These are phyloP conservation scores for Leishmania gerbilli DNA, from an alignment of 208 protist genomes.

Conservation along the genomic window DNA sequence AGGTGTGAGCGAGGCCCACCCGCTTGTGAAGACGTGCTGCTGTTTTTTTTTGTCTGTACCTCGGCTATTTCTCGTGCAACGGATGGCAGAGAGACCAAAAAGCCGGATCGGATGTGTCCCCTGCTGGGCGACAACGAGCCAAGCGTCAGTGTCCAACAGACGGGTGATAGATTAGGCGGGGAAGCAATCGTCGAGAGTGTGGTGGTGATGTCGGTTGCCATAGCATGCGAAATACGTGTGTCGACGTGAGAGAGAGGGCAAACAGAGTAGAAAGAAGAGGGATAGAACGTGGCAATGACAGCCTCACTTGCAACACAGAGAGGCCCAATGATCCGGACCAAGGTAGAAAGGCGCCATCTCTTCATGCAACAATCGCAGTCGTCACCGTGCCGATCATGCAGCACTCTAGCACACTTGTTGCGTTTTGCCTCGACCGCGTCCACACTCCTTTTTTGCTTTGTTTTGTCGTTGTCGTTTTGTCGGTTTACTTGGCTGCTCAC, in stretches of 20 bases:
- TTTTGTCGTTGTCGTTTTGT: background rate
- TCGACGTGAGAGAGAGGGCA: background rate
- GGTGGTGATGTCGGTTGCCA: background rate
- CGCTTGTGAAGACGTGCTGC: background rate
- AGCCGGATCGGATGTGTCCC: background rate
- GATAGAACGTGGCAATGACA: background rate
- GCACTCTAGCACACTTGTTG: background rate
- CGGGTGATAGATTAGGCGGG: background rate
- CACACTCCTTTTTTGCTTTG: background rate
- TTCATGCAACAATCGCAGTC: background rate
- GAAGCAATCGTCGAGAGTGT: background rate
- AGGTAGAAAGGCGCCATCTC: background rate
- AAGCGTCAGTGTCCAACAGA: background rate
- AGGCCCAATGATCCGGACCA: background rate
- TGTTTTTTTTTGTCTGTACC: background rate
- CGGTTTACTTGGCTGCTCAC: background rate
- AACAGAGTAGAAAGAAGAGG: background rate
- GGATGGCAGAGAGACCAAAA: background rate
- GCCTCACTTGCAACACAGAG: background rate
- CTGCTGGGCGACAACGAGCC: background rate
- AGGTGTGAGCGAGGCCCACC: no score
- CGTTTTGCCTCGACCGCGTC: background rate
- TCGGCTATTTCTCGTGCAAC: background rate
- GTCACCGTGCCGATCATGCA: background rate
- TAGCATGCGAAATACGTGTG: background rate